Evolutionary conservation across 1,284 basidiomycete genomes (phyloP).

Genomic region (Cryptococcus sp.): DNA sequence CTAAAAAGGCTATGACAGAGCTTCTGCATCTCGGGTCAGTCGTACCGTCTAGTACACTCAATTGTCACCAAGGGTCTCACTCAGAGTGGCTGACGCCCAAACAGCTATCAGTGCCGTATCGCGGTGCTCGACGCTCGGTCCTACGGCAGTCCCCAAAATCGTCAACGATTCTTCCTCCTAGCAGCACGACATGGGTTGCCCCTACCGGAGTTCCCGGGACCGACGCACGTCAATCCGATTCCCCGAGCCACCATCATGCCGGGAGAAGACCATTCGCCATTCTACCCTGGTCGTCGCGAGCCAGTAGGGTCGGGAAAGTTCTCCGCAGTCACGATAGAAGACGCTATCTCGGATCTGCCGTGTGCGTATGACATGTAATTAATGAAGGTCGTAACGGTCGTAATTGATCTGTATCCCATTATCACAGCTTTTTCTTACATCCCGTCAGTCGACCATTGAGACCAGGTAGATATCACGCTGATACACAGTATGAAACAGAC

Average conservation of each 20-base stretch:
- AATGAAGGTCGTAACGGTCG: too few relatives aligned
- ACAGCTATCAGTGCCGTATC: conserved; percentile 33
- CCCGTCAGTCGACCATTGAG: neutral
- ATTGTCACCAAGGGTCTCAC: neutral
- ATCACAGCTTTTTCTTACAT: neutral
- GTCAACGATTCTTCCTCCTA: conserved; percentile 34
- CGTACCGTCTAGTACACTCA: neutral
- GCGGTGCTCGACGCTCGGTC: conserved; percentile 24
- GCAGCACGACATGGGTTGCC: conserved; percentile 26
- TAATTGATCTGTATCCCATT: too few relatives aligned
- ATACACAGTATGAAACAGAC: too few relatives aligned
- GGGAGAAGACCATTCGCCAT: conserved; percentile 3
- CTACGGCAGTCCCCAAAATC: conserved; percentile 38
- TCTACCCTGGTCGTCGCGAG: conserved; percentile 16
- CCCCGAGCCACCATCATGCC: conserved; percentile 14
- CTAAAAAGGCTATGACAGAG: conserved; percentile 13
- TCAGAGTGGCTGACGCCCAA: neutral
- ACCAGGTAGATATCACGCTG: too few relatives aligned
- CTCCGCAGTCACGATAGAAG: conserved; percentile 27
- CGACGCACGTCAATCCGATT: conserved; percentile 32
- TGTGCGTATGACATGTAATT: conserved; percentile 10
- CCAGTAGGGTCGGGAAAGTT: conserved; percentile 23
- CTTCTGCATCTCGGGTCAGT: conserved; percentile 21
- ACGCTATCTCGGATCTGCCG: conserved; percentile 35
- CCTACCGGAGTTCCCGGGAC: conserved; percentile 30